Evolutionary conservation across 768 basidiomycete species (phyloP).

Genomic region (Tricholoma matsutake): DNA sequence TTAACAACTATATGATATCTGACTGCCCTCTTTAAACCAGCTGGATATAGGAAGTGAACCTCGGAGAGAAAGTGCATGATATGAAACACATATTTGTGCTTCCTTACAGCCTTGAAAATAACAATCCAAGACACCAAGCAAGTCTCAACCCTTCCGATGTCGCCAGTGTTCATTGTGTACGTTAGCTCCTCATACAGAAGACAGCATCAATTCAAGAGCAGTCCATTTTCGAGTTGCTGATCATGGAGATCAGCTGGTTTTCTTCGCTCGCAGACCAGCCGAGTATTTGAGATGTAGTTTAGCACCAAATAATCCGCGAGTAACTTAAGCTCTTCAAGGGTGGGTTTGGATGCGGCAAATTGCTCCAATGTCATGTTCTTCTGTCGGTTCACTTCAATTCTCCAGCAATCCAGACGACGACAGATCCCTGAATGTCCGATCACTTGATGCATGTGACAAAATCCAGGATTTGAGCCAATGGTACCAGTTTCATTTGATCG

Average conservation of each 20-base stretch:
- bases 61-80: conserved; percentile 25
- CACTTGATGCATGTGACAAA: conserved; percentile 29
- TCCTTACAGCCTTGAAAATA: conserved; percentile 27
- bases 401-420: no score
- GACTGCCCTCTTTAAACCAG: no score
- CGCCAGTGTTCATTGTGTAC: conserved; percentile 28
- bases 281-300: conserved; percentile 14
- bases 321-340: conserved; percentile 14
- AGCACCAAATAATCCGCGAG: conserved; percentile 18
- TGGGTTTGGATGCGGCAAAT: conserved; percentile 25
- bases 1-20: no score
- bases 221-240: conserved; percentile 26
- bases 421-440: background rate
- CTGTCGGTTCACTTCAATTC: conserved; percentile 1
- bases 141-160: conserved; percentile 27
- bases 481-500: conserved; percentile 25
- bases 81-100: conserved; percentile 28
- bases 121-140: conserved; percentile 23
- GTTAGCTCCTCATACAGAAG: conserved; percentile 36
- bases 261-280: background rate
- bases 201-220: conserved; percentile 27
- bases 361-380: conserved; percentile 12
- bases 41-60: conserved; percentile 14
- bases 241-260: conserved; percentile 17
- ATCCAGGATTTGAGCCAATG: conserved; percentile 25